phyloP scores from a whole-genome alignment of 208 protist genomes.

The Naegleria lovaniensis region DNA sequence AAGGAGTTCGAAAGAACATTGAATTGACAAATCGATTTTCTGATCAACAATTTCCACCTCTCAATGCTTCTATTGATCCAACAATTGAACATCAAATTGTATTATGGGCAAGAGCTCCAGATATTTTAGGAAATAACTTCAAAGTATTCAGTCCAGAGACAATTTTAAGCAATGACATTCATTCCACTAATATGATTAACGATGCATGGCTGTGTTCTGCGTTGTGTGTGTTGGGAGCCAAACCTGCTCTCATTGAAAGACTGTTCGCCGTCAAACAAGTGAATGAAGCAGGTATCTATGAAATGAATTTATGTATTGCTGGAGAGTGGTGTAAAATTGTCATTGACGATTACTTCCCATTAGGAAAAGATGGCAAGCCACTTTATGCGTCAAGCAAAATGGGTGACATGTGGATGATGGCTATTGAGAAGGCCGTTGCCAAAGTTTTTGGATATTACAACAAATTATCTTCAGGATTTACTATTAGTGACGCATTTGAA shows the following conservation, averaged over 20 bases:
- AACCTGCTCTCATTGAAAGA: neutral
- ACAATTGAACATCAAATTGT: neutral
- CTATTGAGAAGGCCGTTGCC: neutral
- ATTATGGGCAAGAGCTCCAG: neutral
- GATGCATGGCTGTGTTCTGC: neutral
- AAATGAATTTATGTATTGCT: neutral
- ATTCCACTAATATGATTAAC: neutral
- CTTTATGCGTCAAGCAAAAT: neutral
- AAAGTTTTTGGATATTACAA: neutral
- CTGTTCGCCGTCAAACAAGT: neutral
- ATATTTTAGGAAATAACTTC: neutral
- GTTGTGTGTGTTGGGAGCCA: neutral
- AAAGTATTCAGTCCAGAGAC: neutral
- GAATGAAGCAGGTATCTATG: neutral
- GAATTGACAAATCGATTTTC: neutral
- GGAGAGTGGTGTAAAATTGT: neutral
- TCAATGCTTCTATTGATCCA: neutral
- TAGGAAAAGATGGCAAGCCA: neutral
- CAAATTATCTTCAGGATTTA: neutral
- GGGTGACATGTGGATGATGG: neutral
- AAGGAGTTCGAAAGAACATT: neutral
- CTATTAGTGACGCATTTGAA: neutral
- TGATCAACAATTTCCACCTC: neutral
- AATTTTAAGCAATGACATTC: neutral
- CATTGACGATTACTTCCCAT: neutral